Conservation (phyloP, 768 basidiomycete genomes). For the Amanita rubescens region DNA sequence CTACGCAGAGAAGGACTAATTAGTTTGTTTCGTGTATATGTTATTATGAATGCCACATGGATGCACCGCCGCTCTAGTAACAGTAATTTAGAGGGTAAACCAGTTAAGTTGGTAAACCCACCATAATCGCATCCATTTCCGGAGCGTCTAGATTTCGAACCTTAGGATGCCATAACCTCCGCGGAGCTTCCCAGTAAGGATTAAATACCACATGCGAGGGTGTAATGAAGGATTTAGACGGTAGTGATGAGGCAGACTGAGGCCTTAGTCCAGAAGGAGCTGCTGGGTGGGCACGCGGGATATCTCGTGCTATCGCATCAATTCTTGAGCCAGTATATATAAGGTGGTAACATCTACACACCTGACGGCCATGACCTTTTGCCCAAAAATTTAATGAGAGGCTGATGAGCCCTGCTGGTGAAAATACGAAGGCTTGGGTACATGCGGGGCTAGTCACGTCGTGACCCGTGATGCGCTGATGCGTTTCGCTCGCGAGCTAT, state of each 20-base stretch:
- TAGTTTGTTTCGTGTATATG: slow-evolving; percentile 7
- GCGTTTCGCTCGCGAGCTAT: no score
- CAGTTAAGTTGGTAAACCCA: slow-evolving; percentile 23
- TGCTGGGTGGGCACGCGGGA: slow-evolving; percentile 54
- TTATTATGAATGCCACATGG: slow-evolving; percentile 46
- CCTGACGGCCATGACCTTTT: slow-evolving; percentile 45
- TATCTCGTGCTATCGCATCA: slow-evolving; percentile 22
- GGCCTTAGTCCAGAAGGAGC: slow-evolving; percentile 57
- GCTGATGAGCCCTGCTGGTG: slow-evolving; percentile 31
- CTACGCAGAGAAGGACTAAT: slow-evolving; percentile 84
- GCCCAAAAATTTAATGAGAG: slow-evolving; percentile 58
- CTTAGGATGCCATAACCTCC: slow-evolving; percentile 46
- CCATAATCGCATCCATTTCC: slow-evolving; percentile 65
- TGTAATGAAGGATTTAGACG: slow-evolving; percentile 14
- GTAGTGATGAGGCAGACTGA: slow-evolving; percentile 30
- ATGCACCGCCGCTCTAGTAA: slow-evolving; percentile 62
- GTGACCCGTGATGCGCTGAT: no score
- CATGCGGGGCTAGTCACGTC: no score
- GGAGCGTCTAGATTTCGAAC: slow-evolving; percentile 39
- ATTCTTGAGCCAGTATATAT: slow-evolving; percentile 4
- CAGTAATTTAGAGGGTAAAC: slow-evolving; percentile 4
- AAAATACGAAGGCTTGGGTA: not conserved
- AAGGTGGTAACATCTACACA: slow-evolving; percentile 18
- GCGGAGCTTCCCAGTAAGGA: slow-evolving; percentile 65
- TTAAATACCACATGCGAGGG: slow-evolving; percentile 18